Base-by-base conservation (phyloP, 2,329 filamentous ascomycete species). In the Talaromyces atroroseus region DNA sequence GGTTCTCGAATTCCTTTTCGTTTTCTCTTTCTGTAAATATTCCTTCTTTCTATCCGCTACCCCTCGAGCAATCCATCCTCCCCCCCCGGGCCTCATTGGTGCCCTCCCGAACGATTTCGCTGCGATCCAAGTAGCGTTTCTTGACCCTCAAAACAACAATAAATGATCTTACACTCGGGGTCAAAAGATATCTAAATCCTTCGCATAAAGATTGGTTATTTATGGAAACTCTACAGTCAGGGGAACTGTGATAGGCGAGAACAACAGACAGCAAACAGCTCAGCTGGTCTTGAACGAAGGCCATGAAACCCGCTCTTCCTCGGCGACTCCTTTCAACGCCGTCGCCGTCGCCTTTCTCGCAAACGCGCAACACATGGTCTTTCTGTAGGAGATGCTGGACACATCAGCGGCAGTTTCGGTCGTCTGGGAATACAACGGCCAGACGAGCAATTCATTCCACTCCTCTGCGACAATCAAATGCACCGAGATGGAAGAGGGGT, bases 231-330 rank as follows among this genome's bases (percentile, higher is more conserved):
- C 18, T 2, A 23, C 18, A 44, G 2, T 21, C 11, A 44, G 6
- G 20, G 18, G 18, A 5, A 44, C 18, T 7, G n/a, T 21, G n/a
- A 42, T 42, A 5, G 21, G 38, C 21, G 38, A 42, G 38, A 21
- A 42, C 40, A 18, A 44, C 32, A n/a, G n/a, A n/a, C n/a, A n/a
- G n/a, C n/a, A n/a, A 36, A 16, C 14, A 36, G 32, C 32, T 36
- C 32, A 36, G 32, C 45, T 45, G 16, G 46, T 36, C 38, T 26
- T 21, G n/a, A 42, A n/a, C 10, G 21, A 32, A 56, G 54, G 52
- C 42, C 24, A 58, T 58, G 56, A 58, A 52, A 55, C 14, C 36
- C 47, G 36, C 44, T 38, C 23, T 52, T 40, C 52, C 56, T 46
- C 52, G 29, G 49, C 52, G 47, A 24, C 16, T 53, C 40, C n/a